These are phyloP conservation scores for Rhynchospora tenuis DNA, from an alignment of 176 grass and related monocot species.

Conservation along the genomic window DNA sequence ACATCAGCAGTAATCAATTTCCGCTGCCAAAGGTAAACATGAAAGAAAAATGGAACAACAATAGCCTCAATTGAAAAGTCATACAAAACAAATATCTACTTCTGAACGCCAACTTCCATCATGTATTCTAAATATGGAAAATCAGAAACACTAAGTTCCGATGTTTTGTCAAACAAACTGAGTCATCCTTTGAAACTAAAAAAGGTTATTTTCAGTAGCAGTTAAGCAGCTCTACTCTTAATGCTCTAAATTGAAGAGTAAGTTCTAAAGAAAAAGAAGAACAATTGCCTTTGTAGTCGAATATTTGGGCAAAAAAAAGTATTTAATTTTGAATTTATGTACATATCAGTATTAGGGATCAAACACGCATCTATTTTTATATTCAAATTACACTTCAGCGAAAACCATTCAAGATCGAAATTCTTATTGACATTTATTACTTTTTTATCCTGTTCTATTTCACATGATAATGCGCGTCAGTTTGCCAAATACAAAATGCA, in stretches of 20 bases:
- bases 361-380: not conserved
- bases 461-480: not conserved
- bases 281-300: too few species aligned
- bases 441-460: not conserved
- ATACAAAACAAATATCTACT: not conserved
- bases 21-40: not conserved
- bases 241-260: not conserved
- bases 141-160: too few species aligned
- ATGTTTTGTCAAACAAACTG: not conserved
- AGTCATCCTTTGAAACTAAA: not conserved
- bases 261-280: not conserved
- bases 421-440: not conserved
- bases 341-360: not conserved
- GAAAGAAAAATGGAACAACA: not conserved
- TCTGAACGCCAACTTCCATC: too few species aligned
- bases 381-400: not conserved
- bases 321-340: not conserved
- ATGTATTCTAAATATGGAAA: too few species aligned
- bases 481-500: not conserved
- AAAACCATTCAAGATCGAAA: not conserved
- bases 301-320: not conserved
- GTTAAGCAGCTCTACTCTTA: not conserved
- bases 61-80: not conserved
- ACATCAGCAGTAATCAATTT: too few species aligned
- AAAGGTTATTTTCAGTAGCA: not conserved